Evolutionary conservation across 176 grass and related monocot genomes (phyloP), one percentile per base, ranked within the genome.

Genomic region (Alloteropsis semialata): DNA sequence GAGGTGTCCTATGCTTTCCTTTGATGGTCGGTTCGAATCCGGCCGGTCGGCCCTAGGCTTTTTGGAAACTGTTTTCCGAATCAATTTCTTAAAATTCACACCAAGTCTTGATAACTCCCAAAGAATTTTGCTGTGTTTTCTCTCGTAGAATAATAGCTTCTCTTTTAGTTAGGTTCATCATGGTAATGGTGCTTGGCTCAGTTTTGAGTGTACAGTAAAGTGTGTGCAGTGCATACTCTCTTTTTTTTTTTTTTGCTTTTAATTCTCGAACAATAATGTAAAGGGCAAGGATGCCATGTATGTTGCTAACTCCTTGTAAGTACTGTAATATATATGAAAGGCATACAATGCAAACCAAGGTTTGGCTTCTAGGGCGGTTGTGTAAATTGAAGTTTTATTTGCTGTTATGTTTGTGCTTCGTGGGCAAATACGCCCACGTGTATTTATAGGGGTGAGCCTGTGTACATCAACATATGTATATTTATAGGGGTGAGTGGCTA

Each of bases 11-110:
- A 64, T 84, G 86, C 57, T 65, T 49, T 67, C 85, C 71, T 24
- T 39, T 73, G 74, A 18, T 88, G 45, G 83, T n/a, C 79, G 83
- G 90, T 92, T 92, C 86, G 45, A 92, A 63, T 89, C 74, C 90
- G 90, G 79, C 83, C 79, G 79, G 86, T 46, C 74, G 86, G 74
- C 53, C 17, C 56, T 59, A 28, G 56, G 56, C 10, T 11, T 28
- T 59, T 29, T 61, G 25, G 50, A 54, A 19, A 21, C 0, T 61
- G 2, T 3, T 2, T 48, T 61, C 25, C 6, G 12, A 29, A 61
- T 61, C 57, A 30, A n/a, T 6, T 29, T 29, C 25, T 61, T 61
- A 13, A 61, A 61, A 14, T 61, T 8, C 11, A 1, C 57, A 61
- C 12, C 15, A 15, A 59, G 11, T 25, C 56, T 59, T 59, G 10